Percentiles rank a stretch among this genome's conserved stretches.
These are phyloP conservation scores for Exserohilum turcica DNA, from an alignment of 2,329 filamentous ascomycete species.

Conservation along the genomic window DNA sequence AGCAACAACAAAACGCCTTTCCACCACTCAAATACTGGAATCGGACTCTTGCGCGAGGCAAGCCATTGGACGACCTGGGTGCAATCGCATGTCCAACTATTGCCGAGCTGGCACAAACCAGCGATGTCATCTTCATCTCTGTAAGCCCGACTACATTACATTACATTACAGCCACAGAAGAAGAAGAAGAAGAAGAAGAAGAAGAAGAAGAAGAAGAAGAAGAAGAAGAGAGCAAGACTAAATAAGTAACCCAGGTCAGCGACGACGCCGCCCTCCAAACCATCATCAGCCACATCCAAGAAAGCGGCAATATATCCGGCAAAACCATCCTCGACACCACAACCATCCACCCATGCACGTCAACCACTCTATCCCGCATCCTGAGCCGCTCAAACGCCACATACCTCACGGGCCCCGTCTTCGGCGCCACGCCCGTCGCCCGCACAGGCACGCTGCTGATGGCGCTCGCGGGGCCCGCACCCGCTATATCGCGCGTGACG, in stretches of 20 bases:
- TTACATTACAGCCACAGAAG: too few relatives aligned
- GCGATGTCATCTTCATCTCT: slow-evolving; percentile 40
- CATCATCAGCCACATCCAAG: slow-evolving; percentile 36
- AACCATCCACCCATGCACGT: slow-evolving; percentile 56
- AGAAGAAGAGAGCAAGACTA: not conserved
- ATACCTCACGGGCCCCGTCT: slow-evolving; percentile 56
- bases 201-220: not conserved
- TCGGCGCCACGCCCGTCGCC: slow-evolving; percentile 58
- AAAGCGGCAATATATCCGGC: slow-evolving; percentile 25
- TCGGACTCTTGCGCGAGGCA: slow-evolving; percentile 55
- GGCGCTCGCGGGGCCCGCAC: slow-evolving; percentile 51
- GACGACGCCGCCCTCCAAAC: slow-evolving; percentile 50
- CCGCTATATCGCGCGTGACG: slow-evolving; percentile 43
- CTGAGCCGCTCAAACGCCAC: slow-evolving; percentile 36
- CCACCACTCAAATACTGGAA: slow-evolving; percentile 52
- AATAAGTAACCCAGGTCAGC: slow-evolving; percentile 41
- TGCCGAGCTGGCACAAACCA: slow-evolving; percentile 23
- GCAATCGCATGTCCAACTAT: slow-evolving; percentile 23
- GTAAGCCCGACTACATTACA: slow-evolving; percentile 27
- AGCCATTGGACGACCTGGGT: slow-evolving; percentile 35
- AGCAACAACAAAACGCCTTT: slow-evolving; percentile 1
- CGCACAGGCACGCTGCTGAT: slow-evolving; percentile 55
- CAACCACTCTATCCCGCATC: slow-evolving; percentile 34
- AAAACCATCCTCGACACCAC: slow-evolving; percentile 59
- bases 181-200: not conserved